phyloP scores from a whole-genome alignment of 306 rosid species.

The Quercus rubra region DNA sequence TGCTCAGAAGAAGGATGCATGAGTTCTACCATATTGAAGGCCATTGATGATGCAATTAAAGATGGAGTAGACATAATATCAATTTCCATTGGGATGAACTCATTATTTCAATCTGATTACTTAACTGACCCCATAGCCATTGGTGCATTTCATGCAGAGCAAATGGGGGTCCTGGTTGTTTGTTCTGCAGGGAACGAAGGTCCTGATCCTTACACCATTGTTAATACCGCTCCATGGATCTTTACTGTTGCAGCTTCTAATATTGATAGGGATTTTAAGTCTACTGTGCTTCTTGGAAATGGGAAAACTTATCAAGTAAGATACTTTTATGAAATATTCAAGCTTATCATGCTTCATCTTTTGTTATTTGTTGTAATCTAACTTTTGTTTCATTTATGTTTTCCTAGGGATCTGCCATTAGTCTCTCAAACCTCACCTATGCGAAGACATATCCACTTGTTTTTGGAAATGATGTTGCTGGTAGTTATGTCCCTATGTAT shows the following conservation, averaged over 20 bases:
- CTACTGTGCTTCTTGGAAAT: constrained; percentile 68
- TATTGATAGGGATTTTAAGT: constrained; percentile 77
- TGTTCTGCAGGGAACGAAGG: constrained; percentile 96
- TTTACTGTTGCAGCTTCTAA: constrained; percentile 91
- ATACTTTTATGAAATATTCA: constrained; percentile 4
- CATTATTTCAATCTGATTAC: constrained; percentile 62
- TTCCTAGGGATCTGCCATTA: constrained; percentile 70
- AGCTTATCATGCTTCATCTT: background rate
- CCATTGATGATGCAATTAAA: constrained; percentile 81
- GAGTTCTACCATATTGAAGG: constrained; percentile 67
- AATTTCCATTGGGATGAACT: constrained; percentile 72
- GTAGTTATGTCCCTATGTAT: constrained; percentile 57
- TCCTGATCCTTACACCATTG: constrained; percentile 71
- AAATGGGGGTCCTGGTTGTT: constrained; percentile 75
- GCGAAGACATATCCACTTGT: constrained; percentile 64
- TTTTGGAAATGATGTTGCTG: constrained; percentile 61
- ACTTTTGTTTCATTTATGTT: constrained; percentile 8
- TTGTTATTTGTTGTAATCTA: background rate
- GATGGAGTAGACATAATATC: constrained; percentile 95
- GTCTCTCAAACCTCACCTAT: constrained; percentile 62
- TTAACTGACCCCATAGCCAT: constrained; percentile 77
- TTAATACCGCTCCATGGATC: constrained; percentile 90
- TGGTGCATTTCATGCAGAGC: constrained; percentile 93
- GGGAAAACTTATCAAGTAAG: constrained; percentile 55
- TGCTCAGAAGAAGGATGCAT: constrained; percentile 80